Evolutionary conservation across 1,139 yeast genomes (phyloP).

Genomic region (Candida sanyaensis): DNA sequence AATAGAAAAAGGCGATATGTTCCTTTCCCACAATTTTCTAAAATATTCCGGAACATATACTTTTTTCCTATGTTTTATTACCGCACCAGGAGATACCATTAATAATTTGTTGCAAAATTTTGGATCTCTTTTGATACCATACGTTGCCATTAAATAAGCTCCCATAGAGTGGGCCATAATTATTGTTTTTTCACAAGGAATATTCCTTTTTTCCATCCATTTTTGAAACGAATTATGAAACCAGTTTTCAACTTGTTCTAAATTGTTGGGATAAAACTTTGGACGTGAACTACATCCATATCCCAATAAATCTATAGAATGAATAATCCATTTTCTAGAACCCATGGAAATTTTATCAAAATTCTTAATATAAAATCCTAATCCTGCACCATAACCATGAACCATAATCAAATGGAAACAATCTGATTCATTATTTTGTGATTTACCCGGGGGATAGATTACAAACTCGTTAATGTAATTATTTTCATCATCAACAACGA

Average conservation of each 20-base stretch:
- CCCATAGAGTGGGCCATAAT: conserved; percentile 68
- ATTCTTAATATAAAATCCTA: conserved; percentile 70
- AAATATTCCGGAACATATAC: conserved; percentile 64
- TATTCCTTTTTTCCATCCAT: conserved; percentile 43
- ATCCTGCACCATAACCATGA: conserved; percentile 81
- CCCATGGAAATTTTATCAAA: conserved; percentile 44
- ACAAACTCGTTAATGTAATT: conserved; percentile 65
- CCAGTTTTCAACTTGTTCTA: conserved; percentile 48
- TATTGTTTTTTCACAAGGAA: conserved; percentile 34
- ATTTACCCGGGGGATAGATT: conserved; percentile 47
- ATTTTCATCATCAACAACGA: conserved; percentile 40
- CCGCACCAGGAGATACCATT: conserved; percentile 68
- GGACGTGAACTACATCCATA: conserved; percentile 77
- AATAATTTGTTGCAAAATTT: conserved; percentile 47
- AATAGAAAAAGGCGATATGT: conserved; percentile 68
- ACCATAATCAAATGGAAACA: conserved; percentile 62
- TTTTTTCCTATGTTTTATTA: conserved; percentile 45
- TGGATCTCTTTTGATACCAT: conserved; percentile 45
- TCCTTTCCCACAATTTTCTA: conserved; percentile 64
- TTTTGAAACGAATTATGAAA: conserved; percentile 51
- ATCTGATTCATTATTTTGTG: conserved; percentile 21
- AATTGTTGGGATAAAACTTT: conserved; percentile 29
- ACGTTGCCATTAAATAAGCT: conserved; percentile 53
- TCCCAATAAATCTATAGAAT: conserved; percentile 73
- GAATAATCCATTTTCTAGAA: conserved; percentile 56